Base-by-base conservation (phyloP, 2,329 filamentous ascomycete genomes). In the Colletotrichum sp. region DNA sequence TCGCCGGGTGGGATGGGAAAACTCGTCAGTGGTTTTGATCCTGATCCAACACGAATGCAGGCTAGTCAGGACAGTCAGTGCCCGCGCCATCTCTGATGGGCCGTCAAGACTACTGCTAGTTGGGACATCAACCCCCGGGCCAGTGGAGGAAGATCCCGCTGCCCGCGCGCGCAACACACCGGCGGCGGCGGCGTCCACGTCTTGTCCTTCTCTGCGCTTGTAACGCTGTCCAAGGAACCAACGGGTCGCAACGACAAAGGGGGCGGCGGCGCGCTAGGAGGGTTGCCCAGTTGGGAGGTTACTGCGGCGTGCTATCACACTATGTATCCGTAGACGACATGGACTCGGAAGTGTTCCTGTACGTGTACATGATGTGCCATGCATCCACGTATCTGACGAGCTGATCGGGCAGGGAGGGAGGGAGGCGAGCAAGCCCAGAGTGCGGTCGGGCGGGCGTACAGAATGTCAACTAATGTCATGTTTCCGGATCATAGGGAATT, bases 111-210 rank as follows among this genome's bases (percentile, higher is more conserved):
- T 49, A 49, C 44, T 49, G 44, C 44, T 32, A 61, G 66, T 59
- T 22, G 39, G 32, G 55, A 75, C 55, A 39, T 68, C 63, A 29
- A 62, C 30, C 57, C 64, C 64, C 16, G 44, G 34, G 69, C 55
- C n/a, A 69, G 70, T 61, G 64, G 57, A 59, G 64, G 70, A 73
- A 52, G 64, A 73, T 76, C 39, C 57, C 70, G 64, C 59, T 29
- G 30, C 73, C 64, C 57, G 30, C 73, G 71, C 57, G 62, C 49
- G 44, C 70, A 68, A 68, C 70, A 69, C 69, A 49, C n/a, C n/a
- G 19, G 44, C 44, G 44, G 44, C 44, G 44, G 44, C 44, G 44
- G 44, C 44, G 44, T 49, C 64, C 44, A 59, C 66, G 32, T 64
- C 55, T 69, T 39, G 55, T 34, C 49, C 57, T 36, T 19, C 29